Conservation (phyloP, 495 filamentous ascomycete genomes). For the Trypethelium eluteriae region DNA sequence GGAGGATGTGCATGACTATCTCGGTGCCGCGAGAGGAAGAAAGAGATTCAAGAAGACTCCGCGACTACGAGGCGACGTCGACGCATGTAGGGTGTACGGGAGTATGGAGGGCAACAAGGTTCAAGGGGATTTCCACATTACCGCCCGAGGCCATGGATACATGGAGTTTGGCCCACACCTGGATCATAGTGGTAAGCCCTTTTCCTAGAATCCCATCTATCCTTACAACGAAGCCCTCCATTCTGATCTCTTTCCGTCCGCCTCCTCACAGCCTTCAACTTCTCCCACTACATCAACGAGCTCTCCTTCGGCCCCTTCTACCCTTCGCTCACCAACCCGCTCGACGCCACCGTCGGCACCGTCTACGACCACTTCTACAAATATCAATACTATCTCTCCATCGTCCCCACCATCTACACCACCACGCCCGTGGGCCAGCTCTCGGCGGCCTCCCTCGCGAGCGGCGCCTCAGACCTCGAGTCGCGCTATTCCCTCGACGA, state of each 20-base stretch:
- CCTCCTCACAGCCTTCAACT: constrained; percentile 70
- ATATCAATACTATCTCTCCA: constrained; percentile 95
- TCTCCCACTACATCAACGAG: constrained; percentile 93
- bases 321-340: constrained; percentile 85
- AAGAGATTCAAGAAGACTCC: constrained; percentile 70
- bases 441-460: constrained; percentile 30
- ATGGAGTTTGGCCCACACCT: constrained; percentile 70
- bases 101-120: constrained; percentile 90
- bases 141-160: constrained; percentile 91
- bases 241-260: neutral
- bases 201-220: neutral
- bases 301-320: constrained; percentile 95
- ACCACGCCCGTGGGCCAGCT: constrained; percentile 45
- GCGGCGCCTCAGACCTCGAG: constrained; percentile 18
- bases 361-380: constrained; percentile 79
- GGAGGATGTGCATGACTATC: constrained; percentile 67
- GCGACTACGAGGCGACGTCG: constrained; percentile 48
- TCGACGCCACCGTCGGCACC: constrained; percentile 77
- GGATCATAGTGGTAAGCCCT: constrained; percentile 64
- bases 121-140: constrained; percentile 97
- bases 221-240: neutral
- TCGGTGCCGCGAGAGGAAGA: constrained; percentile 51
- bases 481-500: constrained; percentile 24
- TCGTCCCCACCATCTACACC: constrained; percentile 93
- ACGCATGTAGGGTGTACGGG: constrained; percentile 80